phyloP scores from a whole-genome alignment of 2,329 filamentous ascomycete genomes.

The Aspergillus sp. region DNA sequence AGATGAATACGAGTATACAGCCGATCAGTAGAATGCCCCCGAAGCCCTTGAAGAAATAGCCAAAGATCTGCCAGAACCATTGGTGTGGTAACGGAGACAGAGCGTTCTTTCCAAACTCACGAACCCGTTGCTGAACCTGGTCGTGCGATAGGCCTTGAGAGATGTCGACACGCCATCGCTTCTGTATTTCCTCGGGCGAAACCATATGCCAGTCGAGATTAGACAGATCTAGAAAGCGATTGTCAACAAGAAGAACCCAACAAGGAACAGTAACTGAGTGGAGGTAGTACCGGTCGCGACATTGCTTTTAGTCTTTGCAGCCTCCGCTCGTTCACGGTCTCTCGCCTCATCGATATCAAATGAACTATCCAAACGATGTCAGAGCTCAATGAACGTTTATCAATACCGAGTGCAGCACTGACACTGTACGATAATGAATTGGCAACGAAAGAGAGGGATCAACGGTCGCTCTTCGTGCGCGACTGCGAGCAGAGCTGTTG shows the following conservation, averaged over 20 bases:
- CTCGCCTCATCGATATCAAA: constrained; percentile 61
- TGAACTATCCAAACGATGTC: constrained; percentile 37
- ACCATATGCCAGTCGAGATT: constrained; percentile 65
- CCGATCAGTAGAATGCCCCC: constrained; percentile 70
- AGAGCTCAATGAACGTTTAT: not conserved
- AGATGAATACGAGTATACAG: constrained; percentile 71
- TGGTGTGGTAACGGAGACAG: constrained; percentile 67
- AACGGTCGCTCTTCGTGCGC: constrained; percentile 17
- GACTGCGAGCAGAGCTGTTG: constrained; percentile 16
- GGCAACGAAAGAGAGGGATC: constrained; percentile 32
- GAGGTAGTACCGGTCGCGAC: constrained; percentile 50
- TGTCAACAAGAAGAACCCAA: no score
- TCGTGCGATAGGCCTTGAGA: constrained; percentile 62
- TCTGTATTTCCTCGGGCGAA: constrained; percentile 59
- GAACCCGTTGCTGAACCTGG: constrained; percentile 57
- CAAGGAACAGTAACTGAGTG: not conserved
- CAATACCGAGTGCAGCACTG: not conserved
- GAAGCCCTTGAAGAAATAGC: constrained; percentile 78
- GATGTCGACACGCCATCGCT: constrained; percentile 60
- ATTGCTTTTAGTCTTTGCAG: constrained; percentile 47
- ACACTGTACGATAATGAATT: constrained; percentile 37
- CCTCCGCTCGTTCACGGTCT: constrained; percentile 46
- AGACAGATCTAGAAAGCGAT: constrained; percentile 54
- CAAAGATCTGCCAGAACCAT: constrained; percentile 59
- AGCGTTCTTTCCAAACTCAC: constrained; percentile 67